Percentiles rank a stretch among this genome's conserved stretches.
These are phyloP conservation scores for Catenaria anguillulae DNA, from an alignment of 371 early-diverging fungal species.

Conservation along the genomic window DNA sequence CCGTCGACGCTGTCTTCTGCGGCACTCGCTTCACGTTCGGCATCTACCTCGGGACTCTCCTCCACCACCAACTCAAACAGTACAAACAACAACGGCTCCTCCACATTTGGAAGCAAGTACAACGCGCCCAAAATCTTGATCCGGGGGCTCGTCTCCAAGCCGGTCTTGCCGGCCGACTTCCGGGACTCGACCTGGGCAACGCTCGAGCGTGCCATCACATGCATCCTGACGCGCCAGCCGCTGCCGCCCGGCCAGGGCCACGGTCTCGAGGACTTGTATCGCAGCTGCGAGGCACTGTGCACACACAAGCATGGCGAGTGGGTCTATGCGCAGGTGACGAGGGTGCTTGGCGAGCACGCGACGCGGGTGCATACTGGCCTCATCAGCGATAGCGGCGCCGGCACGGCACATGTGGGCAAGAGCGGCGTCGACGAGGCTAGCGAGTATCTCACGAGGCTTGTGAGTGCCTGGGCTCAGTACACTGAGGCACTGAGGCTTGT, in stretches of 20 bases:
- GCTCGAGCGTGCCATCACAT: constrained; percentile 49
- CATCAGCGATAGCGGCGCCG: background rate
- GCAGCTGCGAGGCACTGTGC: constrained; percentile 21
- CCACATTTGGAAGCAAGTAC: no score
- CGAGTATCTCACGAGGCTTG: constrained; percentile 46
- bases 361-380: background rate
- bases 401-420: background rate
- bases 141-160: no score
- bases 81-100: no score
- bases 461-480: constrained; percentile 34
- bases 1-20: no score
- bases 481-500: constrained; percentile 29
- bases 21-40: no score
- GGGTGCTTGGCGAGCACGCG: background rate
- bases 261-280: constrained; percentile 71
- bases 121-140: no score
- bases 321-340: background rate
- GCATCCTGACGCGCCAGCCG: constrained; percentile 47
- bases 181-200: constrained; percentile 46
- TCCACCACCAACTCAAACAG: no score
- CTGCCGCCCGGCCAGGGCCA: constrained; percentile 24
- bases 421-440: constrained; percentile 2
- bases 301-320: background rate
- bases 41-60: no score
- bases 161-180: constrained; percentile 57